Evolutionary conservation across 768 basidiomycete genomes (phyloP).

Genomic region (Amanita inopinata): DNA sequence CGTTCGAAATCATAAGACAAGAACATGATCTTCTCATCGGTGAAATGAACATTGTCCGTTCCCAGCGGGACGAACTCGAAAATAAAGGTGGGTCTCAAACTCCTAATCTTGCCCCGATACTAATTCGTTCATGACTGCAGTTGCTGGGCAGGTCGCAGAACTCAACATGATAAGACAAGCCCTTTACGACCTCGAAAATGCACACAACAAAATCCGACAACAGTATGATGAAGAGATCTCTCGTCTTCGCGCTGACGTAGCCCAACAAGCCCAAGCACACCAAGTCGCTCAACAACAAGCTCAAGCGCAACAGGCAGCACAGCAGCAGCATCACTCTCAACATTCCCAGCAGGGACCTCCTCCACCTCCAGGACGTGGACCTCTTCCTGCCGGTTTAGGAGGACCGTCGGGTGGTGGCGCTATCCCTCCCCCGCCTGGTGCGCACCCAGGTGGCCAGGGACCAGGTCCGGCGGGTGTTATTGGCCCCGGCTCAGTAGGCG

Average conservation of each 20-base stretch:
- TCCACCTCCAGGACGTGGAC: conserved; percentile 3
- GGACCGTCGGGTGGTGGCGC: conserved; percentile 1
- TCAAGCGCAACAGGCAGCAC: conserved; percentile 12
- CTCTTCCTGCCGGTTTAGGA: too few relatives aligned
- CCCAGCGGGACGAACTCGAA: conserved; percentile 86
- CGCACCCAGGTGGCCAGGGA: conserved; percentile 12
- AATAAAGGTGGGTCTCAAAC: conserved; percentile 57
- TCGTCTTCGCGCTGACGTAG: conserved; percentile 51
- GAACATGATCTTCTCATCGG: conserved; percentile 74
- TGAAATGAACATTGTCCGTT: conserved; percentile 59
- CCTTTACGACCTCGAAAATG: conserved; percentile 84
- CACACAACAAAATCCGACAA: conserved; percentile 77
- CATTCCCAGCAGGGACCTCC: conserved; percentile 13
- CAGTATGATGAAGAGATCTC: conserved; percentile 82
- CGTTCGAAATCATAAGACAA: conserved; percentile 70
- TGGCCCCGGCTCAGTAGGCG: conserved; percentile 12
- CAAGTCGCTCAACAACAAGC: conserved; percentile 11
- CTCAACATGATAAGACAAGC: conserved; percentile 83
- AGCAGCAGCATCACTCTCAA: conserved; percentile 11
- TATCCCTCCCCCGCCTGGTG: conserved; percentile 12
- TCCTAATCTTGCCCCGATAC: neutral
- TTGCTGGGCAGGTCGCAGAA: conserved; percentile 79
- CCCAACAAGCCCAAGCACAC: conserved; percentile 33
- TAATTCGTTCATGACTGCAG: conserved; percentile 25
- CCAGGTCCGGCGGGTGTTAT: conserved; percentile 14